These are phyloP conservation scores for Mycena maculata DNA, from an alignment of 768 basidiomycete genomes.

Conservation along the genomic window DNA sequence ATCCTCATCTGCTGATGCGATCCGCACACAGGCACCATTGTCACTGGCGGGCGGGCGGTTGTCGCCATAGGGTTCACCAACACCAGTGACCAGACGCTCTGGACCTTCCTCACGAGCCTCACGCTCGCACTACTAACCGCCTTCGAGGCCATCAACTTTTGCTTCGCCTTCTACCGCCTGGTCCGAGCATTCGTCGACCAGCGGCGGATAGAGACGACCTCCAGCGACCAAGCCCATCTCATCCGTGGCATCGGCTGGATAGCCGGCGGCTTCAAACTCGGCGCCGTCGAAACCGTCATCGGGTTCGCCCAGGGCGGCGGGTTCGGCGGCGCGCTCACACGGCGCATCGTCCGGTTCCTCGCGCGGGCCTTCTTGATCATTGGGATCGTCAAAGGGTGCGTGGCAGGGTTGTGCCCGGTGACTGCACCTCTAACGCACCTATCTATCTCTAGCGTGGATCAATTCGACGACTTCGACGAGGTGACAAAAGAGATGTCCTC, in stretches of 20 bases:
- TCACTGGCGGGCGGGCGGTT: constrained; percentile 8
- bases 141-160: constrained; percentile 70
- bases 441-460: constrained; percentile 57
- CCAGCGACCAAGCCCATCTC: constrained; percentile 58
- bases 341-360: constrained; percentile 69
- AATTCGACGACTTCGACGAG: constrained; percentile 63
- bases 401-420: constrained; percentile 11
- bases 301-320: constrained; percentile 67
- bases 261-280: constrained; percentile 67
- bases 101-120: constrained; percentile 68
- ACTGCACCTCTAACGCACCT: not conserved
- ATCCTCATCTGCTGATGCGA: constrained; percentile 1
- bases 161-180: constrained; percentile 69
- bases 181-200: constrained; percentile 61
- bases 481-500: constrained; percentile 53
- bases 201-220: constrained; percentile 60
- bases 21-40: constrained; percentile 30
- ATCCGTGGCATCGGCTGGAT: constrained; percentile 77
- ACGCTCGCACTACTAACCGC: constrained; percentile 69
- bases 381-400: constrained; percentile 78
- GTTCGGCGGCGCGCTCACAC: constrained; percentile 64
- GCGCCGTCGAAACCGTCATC: constrained; percentile 70
- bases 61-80: constrained; percentile 57
- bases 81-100: constrained; percentile 51
- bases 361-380: constrained; percentile 66